Percentiles rank a stretch among this genome's conserved stretches.
These are phyloP conservation scores for Boletus subparvulus DNA, from an alignment of 768 basidiomycete genomes.

Conservation along the genomic window DNA sequence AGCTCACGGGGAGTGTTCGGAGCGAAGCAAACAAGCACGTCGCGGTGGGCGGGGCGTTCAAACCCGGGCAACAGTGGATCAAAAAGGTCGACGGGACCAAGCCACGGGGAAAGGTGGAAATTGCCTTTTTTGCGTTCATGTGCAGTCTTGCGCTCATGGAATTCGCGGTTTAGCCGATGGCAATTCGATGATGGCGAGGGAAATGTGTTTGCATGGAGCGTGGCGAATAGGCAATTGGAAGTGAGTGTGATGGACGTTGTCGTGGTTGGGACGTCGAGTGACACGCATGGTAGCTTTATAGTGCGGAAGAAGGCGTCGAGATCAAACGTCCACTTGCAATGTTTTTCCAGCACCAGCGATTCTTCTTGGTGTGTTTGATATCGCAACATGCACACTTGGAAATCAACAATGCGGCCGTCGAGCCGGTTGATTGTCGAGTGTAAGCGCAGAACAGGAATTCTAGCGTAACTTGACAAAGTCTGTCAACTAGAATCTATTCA, in stretches of 20 bases:
- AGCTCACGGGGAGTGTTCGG: slow-evolving; percentile 33
- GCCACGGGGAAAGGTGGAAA: background rate
- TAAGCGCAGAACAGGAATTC: slow-evolving; percentile 21
- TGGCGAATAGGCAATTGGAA: slow-evolving; percentile 9
- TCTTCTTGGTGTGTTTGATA: slow-evolving; percentile 34
- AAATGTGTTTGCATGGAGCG: slow-evolving; percentile 20
- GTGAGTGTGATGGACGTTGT: background rate
- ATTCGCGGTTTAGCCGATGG: slow-evolving; percentile 17
- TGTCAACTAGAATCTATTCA: slow-evolving; percentile 15
- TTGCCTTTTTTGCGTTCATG: background rate
- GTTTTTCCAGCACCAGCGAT: slow-evolving; percentile 36
- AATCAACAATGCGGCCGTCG: slow-evolving; percentile 30
- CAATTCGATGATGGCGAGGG: slow-evolving; percentile 26
- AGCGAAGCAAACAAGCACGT: slow-evolving; percentile 32
- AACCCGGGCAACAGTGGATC: slow-evolving; percentile 33
- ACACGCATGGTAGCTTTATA: slow-evolving; percentile 25
- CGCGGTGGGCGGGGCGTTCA: slow-evolving; percentile 29
- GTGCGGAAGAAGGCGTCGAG: slow-evolving; percentile 25
- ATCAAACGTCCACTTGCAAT: slow-evolving; percentile 33
- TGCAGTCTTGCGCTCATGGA: background rate
- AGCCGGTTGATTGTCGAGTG: slow-evolving; percentile 35
- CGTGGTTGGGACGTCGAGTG: background rate
- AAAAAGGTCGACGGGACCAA: slow-evolving; percentile 16
- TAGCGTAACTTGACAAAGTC: slow-evolving; percentile 2
- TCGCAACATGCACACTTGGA: slow-evolving; percentile 39